Conservation (phyloP, 2,329 filamentous ascomycete genomes). For the Curvularia sp. region DNA sequence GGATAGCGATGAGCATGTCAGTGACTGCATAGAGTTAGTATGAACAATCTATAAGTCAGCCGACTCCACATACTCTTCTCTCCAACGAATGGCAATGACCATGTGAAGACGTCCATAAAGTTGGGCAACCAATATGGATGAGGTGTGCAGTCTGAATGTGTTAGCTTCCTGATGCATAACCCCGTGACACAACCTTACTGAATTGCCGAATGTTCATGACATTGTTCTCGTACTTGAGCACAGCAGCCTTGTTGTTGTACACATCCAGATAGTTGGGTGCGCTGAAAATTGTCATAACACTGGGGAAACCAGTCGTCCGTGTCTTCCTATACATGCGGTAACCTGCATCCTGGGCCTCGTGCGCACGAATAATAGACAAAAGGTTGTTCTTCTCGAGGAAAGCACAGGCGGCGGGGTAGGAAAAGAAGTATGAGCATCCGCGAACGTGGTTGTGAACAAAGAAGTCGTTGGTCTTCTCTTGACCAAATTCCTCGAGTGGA, state of each 20-base stretch:
- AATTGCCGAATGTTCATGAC: conserved; percentile 99
- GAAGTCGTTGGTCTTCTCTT: conserved; percentile 97
- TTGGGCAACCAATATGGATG: conserved; percentile 99
- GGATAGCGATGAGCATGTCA: conserved; percentile 97
- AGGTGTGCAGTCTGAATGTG: conserved; percentile 77
- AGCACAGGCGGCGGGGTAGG: conserved; percentile 93
- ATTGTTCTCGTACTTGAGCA: conserved; percentile 99
- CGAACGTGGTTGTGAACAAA: conserved; percentile 98
- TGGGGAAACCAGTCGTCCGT: conserved; percentile 95
- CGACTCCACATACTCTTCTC: conserved; percentile 70
- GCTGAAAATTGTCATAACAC: conserved; percentile 99
- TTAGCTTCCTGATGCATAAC: conserved; percentile 21
- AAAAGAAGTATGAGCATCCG: conserved; percentile 99
- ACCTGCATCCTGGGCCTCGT: conserved; percentile 97
- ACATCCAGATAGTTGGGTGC: conserved; percentile 98
- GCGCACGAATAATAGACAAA: conserved; percentile 93
- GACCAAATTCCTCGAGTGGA: conserved; percentile 95
- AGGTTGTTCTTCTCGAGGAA: conserved; percentile 99
- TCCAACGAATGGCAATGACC: conserved; percentile 97
- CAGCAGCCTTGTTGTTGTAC: conserved; percentile 99
- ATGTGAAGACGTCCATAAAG: conserved; percentile 99
- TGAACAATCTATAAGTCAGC: not conserved
- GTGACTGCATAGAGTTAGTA: conserved; percentile 64
- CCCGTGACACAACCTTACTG: conserved; percentile 55
- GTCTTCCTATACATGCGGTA: conserved; percentile 99